Base-by-base conservation (phyloP, 768 basidiomycete species). In the Royoungia palumana region DNA sequence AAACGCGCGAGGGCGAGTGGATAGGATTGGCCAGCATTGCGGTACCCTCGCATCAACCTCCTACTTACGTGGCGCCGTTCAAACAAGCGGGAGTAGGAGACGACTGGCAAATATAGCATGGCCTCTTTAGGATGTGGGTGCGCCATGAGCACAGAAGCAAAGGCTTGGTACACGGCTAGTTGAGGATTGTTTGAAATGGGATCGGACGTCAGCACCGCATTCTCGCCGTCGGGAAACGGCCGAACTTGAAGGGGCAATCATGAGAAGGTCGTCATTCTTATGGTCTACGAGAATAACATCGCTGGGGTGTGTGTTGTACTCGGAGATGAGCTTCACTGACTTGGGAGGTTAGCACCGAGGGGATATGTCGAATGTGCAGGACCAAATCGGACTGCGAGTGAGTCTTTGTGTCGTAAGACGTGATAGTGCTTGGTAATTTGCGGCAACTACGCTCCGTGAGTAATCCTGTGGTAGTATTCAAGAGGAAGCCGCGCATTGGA, bases 51-150 rank as follows among this genome's bases (percentile, higher is more conserved):
- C 51, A 16, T 14, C 12, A 56, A 0, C 22, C 8, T 11, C 43
- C 59, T 16, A 41, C 30, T 12, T 16, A 21, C 10, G 4, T 54
- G 14, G 55, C 30, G 12, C 53, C 52, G 3, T 41, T 68, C 44
- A 28, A 44, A 35, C 51, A 54, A 19, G 56, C 50, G 0, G 58
- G 58, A 0, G 19, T 60, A 32, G 46, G 46, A 5, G 35, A n/a
- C 3, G 36, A 54, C 8, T 68, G 56, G 56, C 49, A 62, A 14
- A 46, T 50, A 11, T 62, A 68, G 13, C n/a, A n/a, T n/a, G 47
- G 45, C 13, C 20, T 66, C 13, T 61, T 5, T 36, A 55, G 35
- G n/a, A 56, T 64, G 60, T 67, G 62, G 67, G 60, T 64, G 5
- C 57, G 57, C 25, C 67, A 56, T n/a, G 54, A 55, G 2, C 64